These are phyloP conservation scores for Coprinellus micaceus DNA, from an alignment of 768 basidiomycete genomes.

Conservation along the genomic window DNA sequence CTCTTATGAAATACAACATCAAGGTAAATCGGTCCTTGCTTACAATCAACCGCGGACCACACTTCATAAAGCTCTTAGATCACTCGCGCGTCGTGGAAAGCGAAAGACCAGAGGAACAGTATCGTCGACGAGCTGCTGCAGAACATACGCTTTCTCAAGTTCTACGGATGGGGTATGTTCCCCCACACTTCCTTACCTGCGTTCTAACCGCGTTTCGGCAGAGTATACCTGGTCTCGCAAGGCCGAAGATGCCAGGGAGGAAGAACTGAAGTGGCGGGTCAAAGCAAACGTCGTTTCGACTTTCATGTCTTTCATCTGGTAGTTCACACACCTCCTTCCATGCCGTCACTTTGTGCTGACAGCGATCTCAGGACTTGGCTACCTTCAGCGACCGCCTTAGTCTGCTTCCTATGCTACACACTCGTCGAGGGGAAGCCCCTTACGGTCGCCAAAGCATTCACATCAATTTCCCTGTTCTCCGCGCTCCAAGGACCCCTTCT, in stretches of 20 bases:
- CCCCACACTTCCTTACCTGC: background rate
- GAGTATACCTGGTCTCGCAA: constrained; percentile 60
- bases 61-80: background rate
- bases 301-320: constrained; percentile 68
- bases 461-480: constrained; percentile 71
- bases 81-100: constrained; percentile 30
- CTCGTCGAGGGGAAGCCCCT: constrained; percentile 59
- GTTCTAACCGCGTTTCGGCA: constrained; percentile 18
- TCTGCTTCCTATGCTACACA: constrained; percentile 64
- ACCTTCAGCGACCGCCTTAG: constrained; percentile 63
- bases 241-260: constrained; percentile 50
- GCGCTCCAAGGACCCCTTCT: constrained; percentile 69
- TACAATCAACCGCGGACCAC: background rate
- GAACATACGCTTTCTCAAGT: constrained; percentile 69
- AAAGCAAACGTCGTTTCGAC: constrained; percentile 60
- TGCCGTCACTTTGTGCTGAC: constrained; percentile 8
- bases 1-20: constrained; percentile 63
- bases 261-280: constrained; percentile 65
- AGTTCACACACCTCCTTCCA: background rate
- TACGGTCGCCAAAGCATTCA: constrained; percentile 80
- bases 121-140: constrained; percentile 75
- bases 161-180: constrained; percentile 67
- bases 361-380: constrained; percentile 60
- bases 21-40: constrained; percentile 35
- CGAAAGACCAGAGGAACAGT: constrained; percentile 66